Base-by-base conservation (phyloP, 176 grass and related monocot genomes). In the Carex myosuroides region DNA sequence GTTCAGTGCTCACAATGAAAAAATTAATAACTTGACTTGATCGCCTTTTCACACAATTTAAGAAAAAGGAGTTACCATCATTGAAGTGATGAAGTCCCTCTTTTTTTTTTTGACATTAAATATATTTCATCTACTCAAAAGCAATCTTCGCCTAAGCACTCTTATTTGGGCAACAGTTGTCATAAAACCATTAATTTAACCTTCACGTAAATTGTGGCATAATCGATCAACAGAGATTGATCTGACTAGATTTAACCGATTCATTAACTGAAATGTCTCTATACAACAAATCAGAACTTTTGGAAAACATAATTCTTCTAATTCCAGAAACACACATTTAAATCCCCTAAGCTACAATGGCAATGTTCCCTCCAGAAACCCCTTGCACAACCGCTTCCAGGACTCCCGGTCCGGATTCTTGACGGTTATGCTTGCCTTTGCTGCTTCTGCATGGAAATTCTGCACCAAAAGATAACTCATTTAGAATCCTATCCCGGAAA, bases 371-470 rank as follows among this genome's bases (percentile, higher is more conserved):
- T 92, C 92, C 50, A 97, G 94, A 56, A 97, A 97, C 0, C 64
- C 85, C 73, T 87, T 88, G 94, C 94, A 97, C 58, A 97, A 58
- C 84, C 78, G 88, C 85, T 89, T 94, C 94, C 94, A 97, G 8
- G 93, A 63, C 35, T 97, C 92, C 70, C 83, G 81, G 79, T 97
- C 90, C 8, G 92, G 94, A 46, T 89, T 81, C 70, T 90, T 79
- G 32, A 65, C 70, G 33, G 83, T 86, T 60, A 90, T 76, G 90
- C 92, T 94, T 60, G 88, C 87, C 72, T 87, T 92, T 3, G 92
- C 94, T 10, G 78, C 46, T 18, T 94, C 92, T 83, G 89, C 92
- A 78, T 94, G 88, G 53, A 84, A 87, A 22, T 56, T 91, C 92
- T 97, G 91, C 20, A 65, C n/a, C 46, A 87, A 14, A 55, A 60